A percentile compares a stretch with the other conserved stretches of the same genome.
Conservation (phyloP, 1,139 yeast species). For the Lodderomyces parapsilosis region DNA sequence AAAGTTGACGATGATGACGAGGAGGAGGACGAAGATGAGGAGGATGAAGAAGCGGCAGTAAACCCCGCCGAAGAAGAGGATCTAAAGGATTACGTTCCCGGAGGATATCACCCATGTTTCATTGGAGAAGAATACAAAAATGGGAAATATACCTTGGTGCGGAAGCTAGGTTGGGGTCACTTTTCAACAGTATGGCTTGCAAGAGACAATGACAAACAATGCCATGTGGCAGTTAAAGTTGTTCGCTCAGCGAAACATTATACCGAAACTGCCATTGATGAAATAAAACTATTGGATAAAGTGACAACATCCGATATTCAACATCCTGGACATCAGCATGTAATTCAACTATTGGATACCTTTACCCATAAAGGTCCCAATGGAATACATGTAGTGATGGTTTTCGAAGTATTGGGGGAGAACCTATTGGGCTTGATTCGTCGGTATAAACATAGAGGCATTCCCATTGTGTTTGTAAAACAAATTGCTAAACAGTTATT, state of each 20-base stretch:
- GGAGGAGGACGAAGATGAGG: slow-evolving; percentile 42
- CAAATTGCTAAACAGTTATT: slow-evolving; percentile 79
- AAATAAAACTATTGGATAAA: slow-evolving; percentile 61
- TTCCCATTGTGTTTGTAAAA: slow-evolving; percentile 72
- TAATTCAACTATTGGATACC: slow-evolving; percentile 63
- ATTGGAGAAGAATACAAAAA: slow-evolving; percentile 71
- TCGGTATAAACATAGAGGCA: slow-evolving; percentile 67
- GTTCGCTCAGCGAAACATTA: slow-evolving; percentile 76
- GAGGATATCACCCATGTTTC: slow-evolving; percentile 86
- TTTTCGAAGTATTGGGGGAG: slow-evolving; percentile 85
- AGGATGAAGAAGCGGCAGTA: slow-evolving; percentile 32
- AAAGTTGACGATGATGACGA: slow-evolving; percentile 29
- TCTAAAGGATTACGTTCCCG: slow-evolving; percentile 67
- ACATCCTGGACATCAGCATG: slow-evolving; percentile 71
- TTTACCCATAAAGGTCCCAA: slow-evolving; percentile 71
- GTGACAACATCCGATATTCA: slow-evolving; percentile 41
- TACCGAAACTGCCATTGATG: slow-evolving; percentile 86
- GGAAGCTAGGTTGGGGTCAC: slow-evolving; percentile 67
- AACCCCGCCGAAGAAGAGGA: slow-evolving; percentile 63
- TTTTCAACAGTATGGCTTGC: slow-evolving; percentile 54
- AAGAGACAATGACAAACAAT: slow-evolving; percentile 51
- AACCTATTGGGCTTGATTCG: slow-evolving; percentile 70
- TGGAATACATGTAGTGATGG: slow-evolving; percentile 82
- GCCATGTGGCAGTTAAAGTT: slow-evolving; percentile 80
- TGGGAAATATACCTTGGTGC: slow-evolving; percentile 59